phyloP scores from a whole-genome alignment of 1,284 basidiomycete genomes.

The Wolfiporia cocos region DNA sequence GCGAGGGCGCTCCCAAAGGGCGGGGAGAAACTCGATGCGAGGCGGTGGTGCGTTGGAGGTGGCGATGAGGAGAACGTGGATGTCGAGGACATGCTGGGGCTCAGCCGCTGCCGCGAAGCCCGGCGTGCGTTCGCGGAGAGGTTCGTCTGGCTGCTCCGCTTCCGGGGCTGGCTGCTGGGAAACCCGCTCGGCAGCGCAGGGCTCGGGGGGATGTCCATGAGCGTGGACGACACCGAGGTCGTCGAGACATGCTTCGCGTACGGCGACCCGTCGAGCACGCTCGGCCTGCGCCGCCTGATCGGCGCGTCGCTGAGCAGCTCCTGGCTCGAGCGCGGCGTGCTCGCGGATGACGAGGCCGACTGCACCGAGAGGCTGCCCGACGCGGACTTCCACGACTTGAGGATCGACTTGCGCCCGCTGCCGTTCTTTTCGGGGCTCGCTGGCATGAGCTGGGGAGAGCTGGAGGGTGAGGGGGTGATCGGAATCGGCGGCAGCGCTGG shows the following conservation, averaged over 20 bases:
- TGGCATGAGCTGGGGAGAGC: constrained; percentile 15
- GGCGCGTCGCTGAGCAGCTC: constrained; percentile 21
- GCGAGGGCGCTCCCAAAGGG: constrained; percentile 26
- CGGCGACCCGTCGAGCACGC: constrained; percentile 29
- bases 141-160: constrained; percentile 30
- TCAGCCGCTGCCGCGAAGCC: constrained; percentile 22
- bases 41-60: constrained; percentile 20
- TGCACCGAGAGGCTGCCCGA: constrained; percentile 22
- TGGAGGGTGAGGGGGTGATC: constrained; percentile 15
- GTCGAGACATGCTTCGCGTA: constrained; percentile 23
- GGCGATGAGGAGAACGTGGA: constrained; percentile 21
- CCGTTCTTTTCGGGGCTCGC: constrained; percentile 16
- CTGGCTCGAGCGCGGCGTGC: constrained; percentile 24
- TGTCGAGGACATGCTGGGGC: constrained; percentile 23
- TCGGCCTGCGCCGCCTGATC: constrained; percentile 31
- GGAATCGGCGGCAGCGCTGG: constrained; percentile 20
- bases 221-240: constrained; percentile 16
- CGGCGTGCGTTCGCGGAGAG: constrained; percentile 11
- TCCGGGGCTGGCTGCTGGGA: constrained; percentile 18
- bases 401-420: constrained; percentile 57
- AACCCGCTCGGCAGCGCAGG: constrained; percentile 37
- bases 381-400: constrained; percentile 53
- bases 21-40: constrained; percentile 24
- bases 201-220: constrained; percentile 34
- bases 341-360: constrained; percentile 19